Percentiles rank a stretch among this genome's conserved stretches.
Evolutionary conservation across 2,329 filamentous ascomycete genomes (phyloP).

Genomic region (Geosmithia morbida): DNA sequence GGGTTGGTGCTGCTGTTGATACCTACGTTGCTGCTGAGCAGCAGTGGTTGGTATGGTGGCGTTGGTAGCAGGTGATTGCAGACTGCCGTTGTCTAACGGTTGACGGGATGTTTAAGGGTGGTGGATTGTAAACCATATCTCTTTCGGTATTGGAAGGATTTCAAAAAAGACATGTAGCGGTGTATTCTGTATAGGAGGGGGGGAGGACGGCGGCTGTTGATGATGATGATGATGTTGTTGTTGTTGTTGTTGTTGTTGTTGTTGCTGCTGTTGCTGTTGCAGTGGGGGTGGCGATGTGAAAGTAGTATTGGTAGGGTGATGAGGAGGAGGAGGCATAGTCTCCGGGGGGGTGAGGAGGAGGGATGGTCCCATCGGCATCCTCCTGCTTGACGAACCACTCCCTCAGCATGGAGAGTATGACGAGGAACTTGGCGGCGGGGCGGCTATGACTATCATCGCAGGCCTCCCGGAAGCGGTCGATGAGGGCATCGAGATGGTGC

Average conservation of each 20-base stretch:
- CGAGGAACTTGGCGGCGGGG: constrained; percentile 54
- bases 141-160: constrained; percentile 34
- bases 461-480: constrained; percentile 50
- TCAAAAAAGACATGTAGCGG: constrained; percentile 43
- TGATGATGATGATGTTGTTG: constrained; percentile 6
- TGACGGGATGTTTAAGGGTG: constrained; percentile 5
- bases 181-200: constrained; percentile 24
- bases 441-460: constrained; percentile 50
- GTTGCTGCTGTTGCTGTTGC: constrained; percentile 4
- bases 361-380: not conserved
- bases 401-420: constrained; percentile 56
- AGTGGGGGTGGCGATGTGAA: constrained; percentile 2
- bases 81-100: constrained; percentile 17
- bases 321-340: not conserved
- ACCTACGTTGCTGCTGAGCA: not conserved
- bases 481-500: constrained; percentile 54
- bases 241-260: constrained; percentile 7
- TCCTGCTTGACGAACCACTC: constrained; percentile 49
- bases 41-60: constrained; percentile 4
- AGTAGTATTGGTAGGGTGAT: constrained; percentile 1
- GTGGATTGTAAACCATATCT: constrained; percentile 1
- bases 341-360: not conserved
- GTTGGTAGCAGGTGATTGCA: constrained; percentile 3
- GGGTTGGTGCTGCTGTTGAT: not conserved
- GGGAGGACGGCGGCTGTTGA: constrained; percentile 2